A percentile compares a stretch with the other conserved stretches of the same genome.
phyloP scores from a whole-genome alignment of 2,329 filamentous ascomycete genomes.

The Microdochium paspali region DNA sequence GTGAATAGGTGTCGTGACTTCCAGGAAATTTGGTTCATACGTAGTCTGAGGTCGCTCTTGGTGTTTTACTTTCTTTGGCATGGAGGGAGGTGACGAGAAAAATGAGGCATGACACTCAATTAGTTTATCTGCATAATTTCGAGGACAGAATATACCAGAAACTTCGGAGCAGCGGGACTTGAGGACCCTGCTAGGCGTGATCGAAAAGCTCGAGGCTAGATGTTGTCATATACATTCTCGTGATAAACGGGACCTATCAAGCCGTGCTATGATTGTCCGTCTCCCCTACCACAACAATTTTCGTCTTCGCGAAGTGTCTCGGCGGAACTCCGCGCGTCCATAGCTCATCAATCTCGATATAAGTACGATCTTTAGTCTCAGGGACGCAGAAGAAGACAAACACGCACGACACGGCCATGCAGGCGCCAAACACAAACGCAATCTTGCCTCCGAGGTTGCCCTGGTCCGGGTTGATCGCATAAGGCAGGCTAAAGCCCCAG shows the following conservation, averaged over 20 bases:
- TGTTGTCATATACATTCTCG: neutral
- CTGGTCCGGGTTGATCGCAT: slow-evolving; percentile 8
- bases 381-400: slow-evolving; percentile 12
- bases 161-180: too few relatives aligned
- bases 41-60: too few relatives aligned
- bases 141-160: too few relatives aligned
- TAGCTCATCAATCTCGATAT: slow-evolving; percentile 12
- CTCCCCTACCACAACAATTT: slow-evolving; percentile 2
- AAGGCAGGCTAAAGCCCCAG: slow-evolving; percentile 7
- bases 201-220: too few relatives aligned
- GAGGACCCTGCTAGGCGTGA: too few relatives aligned
- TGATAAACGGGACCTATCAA: neutral
- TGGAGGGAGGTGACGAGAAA: too few relatives aligned
- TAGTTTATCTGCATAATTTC: too few relatives aligned
- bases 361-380: slow-evolving; percentile 12
- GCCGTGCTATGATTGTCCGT: neutral
- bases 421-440: slow-evolving; percentile 14
- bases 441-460: slow-evolving; percentile 7
- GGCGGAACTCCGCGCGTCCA: slow-evolving; percentile 4
- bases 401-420: slow-evolving; percentile 4
- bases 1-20: too few relatives aligned
- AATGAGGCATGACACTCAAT: too few relatives aligned
- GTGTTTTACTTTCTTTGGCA: too few relatives aligned
- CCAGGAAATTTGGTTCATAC: too few relatives aligned
- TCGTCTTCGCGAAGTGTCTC: slow-evolving; percentile 1